A percentile compares a stretch with the other conserved stretches of the same genome.
Conservation (phyloP, 805 yeast genomes). For the Sugiyamaella chiloensis region DNA sequence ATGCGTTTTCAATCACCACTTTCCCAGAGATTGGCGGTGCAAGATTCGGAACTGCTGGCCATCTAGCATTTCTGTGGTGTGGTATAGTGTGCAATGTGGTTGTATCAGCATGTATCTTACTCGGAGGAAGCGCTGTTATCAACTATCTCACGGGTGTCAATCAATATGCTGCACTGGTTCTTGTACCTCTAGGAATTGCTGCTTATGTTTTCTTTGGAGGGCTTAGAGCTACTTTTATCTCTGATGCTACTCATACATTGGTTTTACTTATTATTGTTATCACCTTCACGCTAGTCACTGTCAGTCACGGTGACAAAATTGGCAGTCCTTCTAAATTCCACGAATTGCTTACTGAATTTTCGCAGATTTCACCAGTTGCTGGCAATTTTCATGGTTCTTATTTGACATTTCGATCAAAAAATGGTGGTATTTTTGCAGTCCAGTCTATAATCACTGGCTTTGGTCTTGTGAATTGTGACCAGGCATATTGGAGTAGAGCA, state of each 20-base stretch:
- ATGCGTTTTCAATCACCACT: conserved; percentile 88
- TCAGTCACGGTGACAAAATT: conserved; percentile 57
- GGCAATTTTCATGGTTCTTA: conserved; percentile 86
- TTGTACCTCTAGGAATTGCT: conserved; percentile 75
- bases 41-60: conserved; percentile 73
- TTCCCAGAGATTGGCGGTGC: conserved; percentile 77
- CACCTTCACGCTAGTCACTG: conserved; percentile 73
- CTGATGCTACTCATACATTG: conserved; percentile 78
- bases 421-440: conserved; percentile 87
- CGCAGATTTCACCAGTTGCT: conserved; percentile 55
- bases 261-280: conserved; percentile 72
- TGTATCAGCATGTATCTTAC: conserved; percentile 85
- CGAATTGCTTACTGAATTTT: conserved; percentile 60
- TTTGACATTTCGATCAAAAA: conserved; percentile 78
- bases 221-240: conserved; percentile 71
- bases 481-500: conserved; percentile 87
- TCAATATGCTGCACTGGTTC: conserved; percentile 72
- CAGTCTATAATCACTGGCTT: conserved; percentile 86
- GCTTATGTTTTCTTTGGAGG: conserved; percentile 76
- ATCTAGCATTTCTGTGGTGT: conserved; percentile 56
- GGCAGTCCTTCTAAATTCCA: conserved; percentile 82
- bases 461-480: conserved; percentile 85
- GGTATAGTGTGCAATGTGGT: conserved; percentile 83
- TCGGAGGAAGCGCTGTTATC: conserved; percentile 85
- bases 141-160: conserved; percentile 76